Evolutionary conservation across 106 monocot genomes (phyloP), one percentile per base, ranked within the genome.

Genomic region (Acorus calamus): DNA sequence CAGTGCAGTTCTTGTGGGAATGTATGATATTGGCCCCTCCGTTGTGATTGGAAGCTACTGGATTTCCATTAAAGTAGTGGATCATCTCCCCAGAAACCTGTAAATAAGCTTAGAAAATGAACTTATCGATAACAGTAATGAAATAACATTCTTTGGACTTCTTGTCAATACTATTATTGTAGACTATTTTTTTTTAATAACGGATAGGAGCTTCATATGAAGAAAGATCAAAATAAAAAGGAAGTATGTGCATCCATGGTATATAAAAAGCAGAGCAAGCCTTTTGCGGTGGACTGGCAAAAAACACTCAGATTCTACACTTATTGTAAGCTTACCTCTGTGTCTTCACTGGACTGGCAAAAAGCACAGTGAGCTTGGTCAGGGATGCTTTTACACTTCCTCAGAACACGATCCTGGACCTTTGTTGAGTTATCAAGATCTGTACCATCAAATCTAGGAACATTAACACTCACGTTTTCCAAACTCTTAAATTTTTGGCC

Each of bases 81-180:
- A 88, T 80, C 83, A 98, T 91, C 66, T 85, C 83, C 50, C 96
- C 96, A 81, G 88, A 83, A 70, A 79, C 73, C 96, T 98, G 77
- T 14, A 75, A 67, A 61, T 14, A 60, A 52, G 9, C n/a, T 7
- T 28, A 28, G 28, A 28, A 28, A 28, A 28, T 28, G 28, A 28
- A 28, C 28, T 28, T 28, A 28, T 28, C 28, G 28, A 28, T 28
- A 28, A 28, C 28, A 28, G 28, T 28, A 28, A 28, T 28, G 28
- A 28, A 28, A 28, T 28, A 28, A 28, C 28, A 28, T 28, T 28
- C 28, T 28, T 28, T 28, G 28, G 28, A 28, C 28, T 28, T 28
- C 28, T 28, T 28, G 28, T 28, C 28, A 28, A 28, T 28, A 28
- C 28, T 28, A 28, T 28, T 28, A 28, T 28, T 28, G 28, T 28